phyloP scores from a whole-genome alignment of 2,329 filamentous ascomycete species.

The Ceratocystiopsis sp. region DNA sequence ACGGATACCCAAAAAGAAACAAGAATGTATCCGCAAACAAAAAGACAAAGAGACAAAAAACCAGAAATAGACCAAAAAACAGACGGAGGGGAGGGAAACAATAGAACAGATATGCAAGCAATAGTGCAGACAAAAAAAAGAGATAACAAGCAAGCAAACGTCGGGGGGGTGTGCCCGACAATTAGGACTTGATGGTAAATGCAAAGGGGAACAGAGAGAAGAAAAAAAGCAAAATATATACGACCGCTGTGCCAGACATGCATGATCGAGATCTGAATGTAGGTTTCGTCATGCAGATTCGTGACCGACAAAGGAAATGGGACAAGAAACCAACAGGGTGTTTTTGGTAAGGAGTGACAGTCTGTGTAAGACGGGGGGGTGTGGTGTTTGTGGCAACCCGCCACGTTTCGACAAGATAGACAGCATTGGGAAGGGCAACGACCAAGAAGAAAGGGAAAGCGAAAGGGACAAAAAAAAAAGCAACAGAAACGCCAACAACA shows the following conservation, averaged over 20 bases:
- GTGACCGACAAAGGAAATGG: constrained; percentile 24
- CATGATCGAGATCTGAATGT: constrained; percentile 34
- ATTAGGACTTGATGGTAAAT: too few relatives aligned
- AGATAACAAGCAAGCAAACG: too few relatives aligned
- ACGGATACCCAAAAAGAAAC: too few relatives aligned
- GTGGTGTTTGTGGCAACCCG: background rate
- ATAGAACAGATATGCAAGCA: too few relatives aligned
- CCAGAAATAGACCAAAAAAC: too few relatives aligned
- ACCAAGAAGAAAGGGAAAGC: background rate
- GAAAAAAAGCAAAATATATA: constrained; percentile 17
- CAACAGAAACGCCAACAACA: background rate
- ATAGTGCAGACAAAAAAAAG: too few relatives aligned
- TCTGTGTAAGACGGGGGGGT: background rate
- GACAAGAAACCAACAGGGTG: constrained; percentile 4
- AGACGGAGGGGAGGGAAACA: too few relatives aligned
- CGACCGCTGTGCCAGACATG: constrained; percentile 44
- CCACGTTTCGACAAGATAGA: too few relatives aligned
- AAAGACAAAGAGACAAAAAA: too few relatives aligned
- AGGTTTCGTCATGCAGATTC: constrained; percentile 41
- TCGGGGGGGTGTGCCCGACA: too few relatives aligned
- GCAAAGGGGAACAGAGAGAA: constrained; percentile 11
- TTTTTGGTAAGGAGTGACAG: constrained; percentile 1
- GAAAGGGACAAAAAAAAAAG: background rate
- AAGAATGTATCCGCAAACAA: too few relatives aligned
- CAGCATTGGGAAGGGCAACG: background rate